Conservation (phyloP, 371 early-diverging fungal genomes). For the Mucor ambiguus region DNA sequence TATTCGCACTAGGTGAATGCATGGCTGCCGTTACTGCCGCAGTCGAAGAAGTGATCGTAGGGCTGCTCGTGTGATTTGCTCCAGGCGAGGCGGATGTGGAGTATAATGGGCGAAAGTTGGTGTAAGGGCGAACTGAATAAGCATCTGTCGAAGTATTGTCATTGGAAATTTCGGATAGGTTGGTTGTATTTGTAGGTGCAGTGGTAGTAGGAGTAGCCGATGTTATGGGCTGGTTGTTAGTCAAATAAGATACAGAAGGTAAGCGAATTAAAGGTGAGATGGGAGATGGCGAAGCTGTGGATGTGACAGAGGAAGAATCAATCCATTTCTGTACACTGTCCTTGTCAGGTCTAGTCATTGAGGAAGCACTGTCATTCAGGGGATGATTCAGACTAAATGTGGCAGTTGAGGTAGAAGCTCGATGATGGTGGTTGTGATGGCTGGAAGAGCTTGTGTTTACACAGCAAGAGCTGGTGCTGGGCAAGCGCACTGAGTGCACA, state of each 20-base stretch:
- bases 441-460: background rate
- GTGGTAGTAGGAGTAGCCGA: background rate
- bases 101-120: constrained; percentile 29
- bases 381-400: background rate
- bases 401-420: background rate
- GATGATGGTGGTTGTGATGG: background rate
- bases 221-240: constrained; percentile 6
- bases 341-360: constrained; percentile 7
- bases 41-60: background rate
- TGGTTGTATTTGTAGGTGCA: background rate
- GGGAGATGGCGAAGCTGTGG: constrained; percentile 9
- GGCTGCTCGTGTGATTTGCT: background rate
- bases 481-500: constrained; percentile 33
- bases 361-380: background rate
- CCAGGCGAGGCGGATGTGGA: constrained; percentile 10
- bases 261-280: constrained; percentile 23
- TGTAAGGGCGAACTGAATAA: constrained; percentile 37
- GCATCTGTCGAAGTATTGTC: constrained; percentile 25
- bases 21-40: background rate
- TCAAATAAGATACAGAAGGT: constrained; percentile 36
- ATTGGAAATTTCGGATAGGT: constrained; percentile 7
- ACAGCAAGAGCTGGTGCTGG: constrained; percentile 32
- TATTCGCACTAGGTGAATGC: background rate
- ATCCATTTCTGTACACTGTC: constrained; percentile 27
- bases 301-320: constrained; percentile 22